Evolutionary conservation across 1,284 basidiomycete genomes (phyloP), one percentile per base, ranked within the genome.

Genomic region (Boletus mariae): DNA sequence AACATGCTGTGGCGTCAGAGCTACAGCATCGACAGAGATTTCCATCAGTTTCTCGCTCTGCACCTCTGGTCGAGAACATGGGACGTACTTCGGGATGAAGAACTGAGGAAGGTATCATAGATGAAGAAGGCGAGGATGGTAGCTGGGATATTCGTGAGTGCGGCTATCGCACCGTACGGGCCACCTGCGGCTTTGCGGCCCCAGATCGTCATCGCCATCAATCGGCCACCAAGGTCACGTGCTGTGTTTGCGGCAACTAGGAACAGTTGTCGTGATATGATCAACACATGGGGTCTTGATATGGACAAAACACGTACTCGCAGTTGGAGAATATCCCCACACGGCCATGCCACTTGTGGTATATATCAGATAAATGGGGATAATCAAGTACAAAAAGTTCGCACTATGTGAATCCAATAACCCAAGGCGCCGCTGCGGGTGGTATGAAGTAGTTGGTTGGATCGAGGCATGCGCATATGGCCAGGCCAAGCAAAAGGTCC

Each of bases 401-500:
- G 37, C 58, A 75, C 75, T 85, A 87, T 57, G 76, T 74, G 32
- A 84, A 65, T 20, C 76, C 74, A 42, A 87, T 74, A 41, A 82
- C 61, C 66, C 78, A 76, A 0, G 84, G 84, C 4, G 68, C 75
- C 5, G 72, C 62, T 7, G 72, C 62, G 5, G 86, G 84, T n/a
- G 83, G 75, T 28, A 81, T 68, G 40, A 82, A 62, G 53, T 79
- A 70, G 62, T 85, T 87, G 20, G 83, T 82, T 8, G 84, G 82
- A 67, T 88, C 85, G 23, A 84, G 63, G 56, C 69, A 70, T 4
- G 79, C 76, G 69, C 80, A 85, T 57, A 86, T 83, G 37, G 75
- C 70, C 10, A 83, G 66, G 3, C 73, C 84, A 38, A 92, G 68
- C 58, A 90, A 71, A 61, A 85, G 75, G 63, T 89, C 87, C 87